Conservation (phyloP, 306 rosid genomes). For the Inga leiocalycina region DNA sequence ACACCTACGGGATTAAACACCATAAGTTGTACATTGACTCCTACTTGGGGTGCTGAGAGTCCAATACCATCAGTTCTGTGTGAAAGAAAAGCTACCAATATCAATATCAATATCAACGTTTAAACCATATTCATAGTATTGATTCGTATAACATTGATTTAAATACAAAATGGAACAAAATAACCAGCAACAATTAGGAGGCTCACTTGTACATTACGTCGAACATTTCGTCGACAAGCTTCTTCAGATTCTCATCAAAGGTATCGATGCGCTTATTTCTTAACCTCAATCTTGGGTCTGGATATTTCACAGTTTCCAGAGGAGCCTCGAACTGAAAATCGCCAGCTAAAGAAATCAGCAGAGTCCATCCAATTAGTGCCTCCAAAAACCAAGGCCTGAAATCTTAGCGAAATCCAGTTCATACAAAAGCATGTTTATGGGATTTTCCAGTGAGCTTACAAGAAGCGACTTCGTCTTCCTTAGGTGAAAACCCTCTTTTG, state of each 20-base stretch:
- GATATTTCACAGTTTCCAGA: conserved; percentile 69
- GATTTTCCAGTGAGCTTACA: conserved; percentile 44
- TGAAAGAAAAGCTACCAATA: conserved; percentile 54
- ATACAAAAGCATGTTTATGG: not conserved
- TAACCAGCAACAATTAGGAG: not conserved
- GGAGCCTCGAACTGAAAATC: conserved; percentile 78
- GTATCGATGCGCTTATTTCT: conserved; percentile 69
- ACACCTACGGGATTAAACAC: conserved; percentile 88
- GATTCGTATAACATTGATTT: not conserved
- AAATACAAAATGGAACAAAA: not conserved
- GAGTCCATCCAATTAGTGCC: not conserved
- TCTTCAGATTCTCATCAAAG: conserved; percentile 77
- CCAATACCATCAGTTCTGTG: conserved; percentile 96
- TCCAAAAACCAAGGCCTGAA: not conserved
- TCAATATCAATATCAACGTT: not conserved
- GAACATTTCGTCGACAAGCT: conserved; percentile 80
- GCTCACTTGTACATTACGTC: conserved; percentile 90
- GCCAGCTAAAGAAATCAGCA: conserved; percentile 45
- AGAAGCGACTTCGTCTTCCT: conserved; percentile 64
- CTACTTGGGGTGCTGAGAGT: conserved; percentile 96
- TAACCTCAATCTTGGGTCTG: conserved; percentile 72
- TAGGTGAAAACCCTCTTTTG: conserved; percentile 51
- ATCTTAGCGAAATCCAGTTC: not conserved
- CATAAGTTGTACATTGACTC: conserved; percentile 89
- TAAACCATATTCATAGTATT: not conserved